Evolutionary conservation across 805 yeast genomes (phyloP).

Genomic region (Kluyveromyces aestuarii): DNA sequence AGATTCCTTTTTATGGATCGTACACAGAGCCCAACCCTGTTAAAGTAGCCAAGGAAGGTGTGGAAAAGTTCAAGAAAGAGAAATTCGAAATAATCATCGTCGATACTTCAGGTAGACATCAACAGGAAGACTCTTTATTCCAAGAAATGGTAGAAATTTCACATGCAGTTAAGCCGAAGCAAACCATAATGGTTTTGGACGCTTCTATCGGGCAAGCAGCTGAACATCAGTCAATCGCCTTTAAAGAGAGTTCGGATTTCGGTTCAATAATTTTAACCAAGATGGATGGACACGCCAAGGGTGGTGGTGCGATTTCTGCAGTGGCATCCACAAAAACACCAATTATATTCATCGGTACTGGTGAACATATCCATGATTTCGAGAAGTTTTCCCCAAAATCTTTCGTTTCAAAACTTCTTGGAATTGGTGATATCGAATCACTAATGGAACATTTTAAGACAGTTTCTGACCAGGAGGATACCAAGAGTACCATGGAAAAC

Average conservation of each 20-base stretch:
- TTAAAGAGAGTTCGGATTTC: constrained; percentile 85
- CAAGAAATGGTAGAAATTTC: constrained; percentile 93
- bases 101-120: constrained; percentile 96
- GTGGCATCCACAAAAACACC: constrained; percentile 97
- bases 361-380: constrained; percentile 90
- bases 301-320: constrained; percentile 99
- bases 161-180: constrained; percentile 82
- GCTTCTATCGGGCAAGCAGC: constrained; percentile 99
- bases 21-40: constrained; percentile 96
- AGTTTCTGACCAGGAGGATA: constrained; percentile 68
- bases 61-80: constrained; percentile 80
- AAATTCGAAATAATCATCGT: constrained; percentile 89
- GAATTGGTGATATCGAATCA: constrained; percentile 93
- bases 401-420: constrained; percentile 83
- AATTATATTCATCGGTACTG: constrained; percentile 93
- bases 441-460: constrained; percentile 84
- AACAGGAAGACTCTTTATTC: constrained; percentile 85
- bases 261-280: constrained; percentile 93
- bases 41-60: constrained; percentile 85
- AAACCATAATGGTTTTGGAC: constrained; percentile 94
- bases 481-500: constrained; percentile 84
- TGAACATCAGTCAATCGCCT: constrained; percentile 87
- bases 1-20: constrained; percentile 89
- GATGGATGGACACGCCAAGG: constrained; percentile 98
- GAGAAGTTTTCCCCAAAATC: constrained; percentile 86